Conservation (phyloP, 2,329 filamentous ascomycete genomes). For the Ophiognomonia clavigignenti-juglandacearum region DNA sequence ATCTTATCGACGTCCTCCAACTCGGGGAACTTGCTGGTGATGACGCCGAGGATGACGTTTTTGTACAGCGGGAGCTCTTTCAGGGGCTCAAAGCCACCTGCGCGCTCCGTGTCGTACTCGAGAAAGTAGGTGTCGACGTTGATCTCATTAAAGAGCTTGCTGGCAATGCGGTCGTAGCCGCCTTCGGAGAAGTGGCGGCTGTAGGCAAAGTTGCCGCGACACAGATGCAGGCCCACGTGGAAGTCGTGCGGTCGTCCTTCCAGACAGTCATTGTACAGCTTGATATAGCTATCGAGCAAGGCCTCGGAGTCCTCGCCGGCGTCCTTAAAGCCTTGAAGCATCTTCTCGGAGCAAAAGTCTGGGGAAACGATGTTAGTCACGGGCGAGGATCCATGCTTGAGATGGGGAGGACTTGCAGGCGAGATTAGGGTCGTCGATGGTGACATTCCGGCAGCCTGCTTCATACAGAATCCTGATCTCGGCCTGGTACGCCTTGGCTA, state of each 20-base stretch:
- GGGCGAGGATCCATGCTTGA: background rate
- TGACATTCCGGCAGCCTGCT: conserved; percentile 46
- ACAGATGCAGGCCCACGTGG: conserved; percentile 68
- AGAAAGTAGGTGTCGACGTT: conserved; percentile 44
- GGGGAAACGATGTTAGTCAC: background rate
- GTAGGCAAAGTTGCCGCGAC: conserved; percentile 57
- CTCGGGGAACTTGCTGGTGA: conserved; percentile 56
- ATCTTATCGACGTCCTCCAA: conserved; percentile 52
- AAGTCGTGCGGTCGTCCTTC: conserved; percentile 57
- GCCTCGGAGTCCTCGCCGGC: conserved; percentile 58
- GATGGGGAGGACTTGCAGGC: conserved; percentile 26
- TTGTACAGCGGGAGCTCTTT: conserved; percentile 54
- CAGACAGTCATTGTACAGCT: conserved; percentile 69
- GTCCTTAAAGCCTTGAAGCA: conserved; percentile 53
- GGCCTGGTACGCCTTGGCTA: conserved; percentile 43
- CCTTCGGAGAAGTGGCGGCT: conserved; percentile 61
- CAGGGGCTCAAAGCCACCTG: conserved; percentile 59
- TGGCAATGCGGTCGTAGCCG: conserved; percentile 58
- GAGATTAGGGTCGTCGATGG: conserved; percentile 60
- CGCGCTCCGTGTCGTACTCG: conserved; percentile 50
- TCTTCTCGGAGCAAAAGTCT: conserved; percentile 66
- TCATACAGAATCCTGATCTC: conserved; percentile 44
- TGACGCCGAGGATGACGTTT: conserved; percentile 57
- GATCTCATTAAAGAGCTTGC: conserved; percentile 54
- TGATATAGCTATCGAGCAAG: conserved; percentile 65